Base-by-base conservation (phyloP, 208 protist species). In the Herpetomonas samuelpessoai region DNA sequence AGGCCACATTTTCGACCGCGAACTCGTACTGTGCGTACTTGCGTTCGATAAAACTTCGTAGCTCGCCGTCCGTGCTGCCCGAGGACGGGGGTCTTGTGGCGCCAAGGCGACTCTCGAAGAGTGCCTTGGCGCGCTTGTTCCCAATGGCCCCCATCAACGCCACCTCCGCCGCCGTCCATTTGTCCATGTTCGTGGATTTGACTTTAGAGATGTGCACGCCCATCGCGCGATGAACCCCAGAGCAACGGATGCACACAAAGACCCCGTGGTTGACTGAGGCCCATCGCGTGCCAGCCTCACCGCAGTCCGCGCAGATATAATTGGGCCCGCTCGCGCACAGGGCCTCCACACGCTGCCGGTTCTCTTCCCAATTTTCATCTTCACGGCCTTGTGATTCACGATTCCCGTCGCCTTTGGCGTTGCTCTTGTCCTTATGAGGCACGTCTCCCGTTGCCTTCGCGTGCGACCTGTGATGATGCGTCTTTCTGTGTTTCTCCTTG, bases 191-290 rank as follows among this genome's bases (percentile, higher is more conserved):
- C 6, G 93, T 86, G 7, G 89, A 97, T 50, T 95, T 95, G 14
- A 98, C 86, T 65, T 97, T 97, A 7, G 87, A 95, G 26, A 98
- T 64, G 74, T 98, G 93, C 22, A 88, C 79, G 26, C 96, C 96
- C 4, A 98, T 71, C 9, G 81, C 88, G 59, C 96, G 87, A 66
- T 98, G 96, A 26, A 98, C 84, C 25, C 95, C 95, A 1, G 92
- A 78, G 74, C 96, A 98, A 46, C 92, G 81, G 26, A 97, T 92
- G 67, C 94, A 98, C 9, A 97, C 49, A 67, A 98, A 97, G 10
- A 97, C 74, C 39, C 95, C 95, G 38, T 86, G 68, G 62, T 96
- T 97, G 25, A 94, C 82, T 9, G 80, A 90, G 4, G 92, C 81
- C 95, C 95, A 98, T 16, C 85, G 76, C 25, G 92, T 94, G 9